A percentile compares a stretch with the other conserved stretches of the same genome.
Evolutionary conservation across 192 early-diverging fungal species (phyloP).

Genomic region (Dissophora ornata): DNA sequence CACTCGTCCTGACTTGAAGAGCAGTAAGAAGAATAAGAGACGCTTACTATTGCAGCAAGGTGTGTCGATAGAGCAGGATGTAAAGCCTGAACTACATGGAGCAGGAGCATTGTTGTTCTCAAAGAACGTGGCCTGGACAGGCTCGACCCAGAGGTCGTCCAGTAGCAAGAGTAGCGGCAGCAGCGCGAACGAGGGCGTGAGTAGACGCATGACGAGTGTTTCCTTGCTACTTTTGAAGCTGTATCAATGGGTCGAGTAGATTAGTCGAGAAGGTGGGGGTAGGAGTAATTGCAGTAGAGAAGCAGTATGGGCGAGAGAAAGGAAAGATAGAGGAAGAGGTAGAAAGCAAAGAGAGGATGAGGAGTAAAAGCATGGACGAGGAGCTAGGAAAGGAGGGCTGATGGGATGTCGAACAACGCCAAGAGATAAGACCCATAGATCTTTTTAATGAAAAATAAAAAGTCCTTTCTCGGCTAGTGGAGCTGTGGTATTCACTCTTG

Average conservation of each 20-base stretch:
- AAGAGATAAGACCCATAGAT: no score
- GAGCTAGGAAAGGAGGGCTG: background rate
- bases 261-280: no score
- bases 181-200: background rate
- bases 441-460: no score
- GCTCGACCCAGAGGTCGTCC: conserved; percentile 13
- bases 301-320: no score
- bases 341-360: background rate
- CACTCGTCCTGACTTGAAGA: no score
- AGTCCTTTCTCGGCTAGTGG: no score
- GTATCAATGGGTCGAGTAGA: no score
- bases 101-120: no score
- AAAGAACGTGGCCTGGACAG: conserved; percentile 24
- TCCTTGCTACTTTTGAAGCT: no score
- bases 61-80: conserved; percentile 16
- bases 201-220: conserved; percentile 18
- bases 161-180: conserved; percentile 9
- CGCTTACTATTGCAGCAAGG: conserved; percentile 49
- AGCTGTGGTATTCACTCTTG: no score
- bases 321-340: background rate
- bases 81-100: conserved; percentile 17
- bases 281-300: background rate
- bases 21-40: no score
- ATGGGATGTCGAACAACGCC: no score
- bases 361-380: background rate